A percentile compares a stretch with the other conserved stretches of the same genome.
phyloP scores from a whole-genome alignment of 2,329 filamentous ascomycete species.

The Aspergillus hortae region DNA sequence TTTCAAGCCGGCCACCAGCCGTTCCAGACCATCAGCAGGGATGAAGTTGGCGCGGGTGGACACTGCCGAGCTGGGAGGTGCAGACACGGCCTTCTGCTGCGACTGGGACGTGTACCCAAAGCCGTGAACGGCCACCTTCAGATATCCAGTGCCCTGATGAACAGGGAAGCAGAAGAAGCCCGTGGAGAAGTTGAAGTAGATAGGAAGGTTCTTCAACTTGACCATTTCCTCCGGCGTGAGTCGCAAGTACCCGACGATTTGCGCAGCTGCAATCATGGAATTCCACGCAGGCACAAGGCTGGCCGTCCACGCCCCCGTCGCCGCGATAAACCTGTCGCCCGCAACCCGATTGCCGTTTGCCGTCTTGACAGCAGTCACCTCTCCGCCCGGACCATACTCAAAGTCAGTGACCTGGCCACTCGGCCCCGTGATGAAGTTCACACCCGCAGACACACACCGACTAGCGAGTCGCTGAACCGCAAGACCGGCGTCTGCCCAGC shows the following conservation, averaged over 20 bases:
- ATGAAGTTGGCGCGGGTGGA: conserved; percentile 28
- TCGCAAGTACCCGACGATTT: conserved; percentile 70
- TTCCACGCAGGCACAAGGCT: conserved; percentile 70
- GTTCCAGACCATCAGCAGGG: conserved; percentile 52
- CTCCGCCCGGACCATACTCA: conserved; percentile 30
- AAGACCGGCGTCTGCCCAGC: conserved; percentile 28
- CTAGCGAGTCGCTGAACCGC: conserved; percentile 17
- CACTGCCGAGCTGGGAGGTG: conserved; percentile 16
- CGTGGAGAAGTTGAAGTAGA: conserved; percentile 43
- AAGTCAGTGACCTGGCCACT: conserved; percentile 31
- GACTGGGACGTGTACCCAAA: conserved; percentile 53
- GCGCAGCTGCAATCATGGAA: conserved; percentile 71
- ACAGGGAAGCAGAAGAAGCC: conserved; percentile 51
- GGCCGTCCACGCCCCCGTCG: conserved; percentile 80
- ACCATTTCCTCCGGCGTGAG: conserved; percentile 66
- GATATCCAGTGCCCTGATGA: conserved; percentile 24
- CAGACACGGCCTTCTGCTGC: conserved; percentile 13
- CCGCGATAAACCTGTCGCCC: conserved; percentile 69
- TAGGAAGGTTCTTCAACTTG: conserved; percentile 61
- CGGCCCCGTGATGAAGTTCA: conserved; percentile 23
- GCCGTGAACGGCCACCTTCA: conserved; percentile 66
- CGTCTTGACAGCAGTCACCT: conserved; percentile 56
- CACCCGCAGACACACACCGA: conserved; percentile 21
- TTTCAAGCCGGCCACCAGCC: conserved; percentile 55
- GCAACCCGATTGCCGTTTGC: conserved; percentile 44